These are phyloP conservation scores for Termitomyces sp. DNA, from an alignment of 768 basidiomycete genomes.

Conservation along the genomic window DNA sequence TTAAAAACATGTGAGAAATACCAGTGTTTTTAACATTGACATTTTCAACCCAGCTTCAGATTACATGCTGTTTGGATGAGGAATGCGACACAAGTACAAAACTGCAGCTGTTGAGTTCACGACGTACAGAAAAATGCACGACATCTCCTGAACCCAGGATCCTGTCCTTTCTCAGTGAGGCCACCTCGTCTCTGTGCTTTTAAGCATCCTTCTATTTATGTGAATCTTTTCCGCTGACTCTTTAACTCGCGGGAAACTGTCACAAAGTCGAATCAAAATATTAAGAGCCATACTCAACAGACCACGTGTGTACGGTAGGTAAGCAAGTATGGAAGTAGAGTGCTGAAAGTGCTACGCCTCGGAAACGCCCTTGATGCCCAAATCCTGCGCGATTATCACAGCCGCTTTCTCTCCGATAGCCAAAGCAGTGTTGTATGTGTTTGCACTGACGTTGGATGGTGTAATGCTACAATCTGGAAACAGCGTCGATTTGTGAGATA, in stretches of 20 bases:
- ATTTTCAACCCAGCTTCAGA: too few species aligned
- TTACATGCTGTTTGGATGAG: too few species aligned
- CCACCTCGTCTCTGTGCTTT: background rate
- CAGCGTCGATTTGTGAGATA: background rate
- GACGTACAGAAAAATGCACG: background rate
- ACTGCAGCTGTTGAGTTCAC: background rate
- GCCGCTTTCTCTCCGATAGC: conserved; percentile 60
- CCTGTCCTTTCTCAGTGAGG: background rate
- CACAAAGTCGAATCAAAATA: background rate
- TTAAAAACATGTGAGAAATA: background rate
- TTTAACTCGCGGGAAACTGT: background rate
- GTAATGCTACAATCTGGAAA: conserved; percentile 30
- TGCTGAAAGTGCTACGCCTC: conserved; percentile 9
- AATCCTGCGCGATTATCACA: conserved; percentile 49
- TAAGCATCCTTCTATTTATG: background rate
- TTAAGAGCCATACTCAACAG: background rate
- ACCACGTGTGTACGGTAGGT: background rate
- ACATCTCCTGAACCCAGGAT: background rate
- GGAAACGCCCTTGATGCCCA: conserved; percentile 21
- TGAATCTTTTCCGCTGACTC: background rate
- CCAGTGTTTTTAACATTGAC: too few species aligned
- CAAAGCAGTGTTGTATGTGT: conserved; percentile 36
- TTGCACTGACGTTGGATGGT: conserved; percentile 32
- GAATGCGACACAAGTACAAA: too few species aligned
- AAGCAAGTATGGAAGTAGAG: background rate